These are phyloP conservation scores for Clonostachys solani DNA, from an alignment of 2,329 filamentous ascomycete genomes.

Conservation along the genomic window DNA sequence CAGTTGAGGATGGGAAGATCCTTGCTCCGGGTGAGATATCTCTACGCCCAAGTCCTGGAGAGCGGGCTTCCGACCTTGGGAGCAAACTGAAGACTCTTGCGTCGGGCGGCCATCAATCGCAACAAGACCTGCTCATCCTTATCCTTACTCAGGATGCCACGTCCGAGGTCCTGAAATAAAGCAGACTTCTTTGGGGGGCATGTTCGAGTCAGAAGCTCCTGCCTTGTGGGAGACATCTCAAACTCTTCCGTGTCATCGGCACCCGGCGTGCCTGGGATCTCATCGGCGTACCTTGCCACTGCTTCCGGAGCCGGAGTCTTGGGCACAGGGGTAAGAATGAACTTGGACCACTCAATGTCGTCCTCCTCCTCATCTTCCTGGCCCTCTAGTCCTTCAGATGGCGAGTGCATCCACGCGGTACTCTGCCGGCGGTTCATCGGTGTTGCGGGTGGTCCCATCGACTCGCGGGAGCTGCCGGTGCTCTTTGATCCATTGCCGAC, in stretches of 20 bases:
- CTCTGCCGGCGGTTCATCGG: constrained; percentile 50
- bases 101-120: constrained; percentile 65
- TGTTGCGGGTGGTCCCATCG: constrained; percentile 37
- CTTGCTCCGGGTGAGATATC: not conserved
- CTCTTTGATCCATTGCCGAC: constrained; percentile 35
- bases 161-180: constrained; percentile 27
- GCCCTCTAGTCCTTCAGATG: constrained; percentile 31
- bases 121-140: constrained; percentile 55
- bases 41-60: constrained; percentile 47
- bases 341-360: constrained; percentile 33
- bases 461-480: constrained; percentile 7
- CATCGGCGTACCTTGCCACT: constrained; percentile 46
- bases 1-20: not conserved
- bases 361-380: constrained; percentile 30
- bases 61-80: constrained; percentile 73
- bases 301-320: constrained; percentile 54
- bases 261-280: constrained; percentile 41
- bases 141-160: constrained; percentile 38
- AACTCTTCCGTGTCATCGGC: constrained; percentile 23
- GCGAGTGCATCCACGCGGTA: constrained; percentile 50
- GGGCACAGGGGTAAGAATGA: constrained; percentile 50
- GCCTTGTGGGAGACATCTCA: constrained; percentile 20
- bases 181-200: constrained; percentile 46
- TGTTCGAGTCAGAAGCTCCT: constrained; percentile 41
- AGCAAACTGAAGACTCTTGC: constrained; percentile 75